Evolutionary conservation across 2,329 filamentous ascomycete species (phyloP).

Genomic region (Dothistroma pini): DNA sequence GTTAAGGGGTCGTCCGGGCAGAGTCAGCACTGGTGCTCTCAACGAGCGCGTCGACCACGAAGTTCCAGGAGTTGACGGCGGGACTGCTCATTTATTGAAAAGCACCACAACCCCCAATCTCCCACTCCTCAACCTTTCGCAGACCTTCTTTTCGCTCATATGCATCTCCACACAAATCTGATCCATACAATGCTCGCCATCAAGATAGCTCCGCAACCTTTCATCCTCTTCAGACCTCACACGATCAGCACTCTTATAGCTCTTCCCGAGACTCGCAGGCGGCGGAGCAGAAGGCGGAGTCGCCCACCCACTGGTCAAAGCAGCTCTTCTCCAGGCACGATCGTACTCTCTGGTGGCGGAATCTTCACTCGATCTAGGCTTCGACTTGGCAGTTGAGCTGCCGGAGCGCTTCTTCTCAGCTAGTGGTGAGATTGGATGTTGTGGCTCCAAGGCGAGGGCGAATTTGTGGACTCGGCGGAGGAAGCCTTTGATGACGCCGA

Average conservation of each 20-base stretch:
- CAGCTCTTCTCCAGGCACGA: constrained; percentile 35
- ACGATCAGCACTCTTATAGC: constrained; percentile 17
- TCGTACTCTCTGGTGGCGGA: constrained; percentile 26
- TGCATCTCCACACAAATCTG: constrained; percentile 76
- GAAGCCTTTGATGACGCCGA: constrained; percentile 92
- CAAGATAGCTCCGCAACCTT: constrained; percentile 62
- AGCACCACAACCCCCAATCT: constrained; percentile 31
- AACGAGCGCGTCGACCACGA: too few species aligned
- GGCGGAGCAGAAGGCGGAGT: constrained; percentile 29
- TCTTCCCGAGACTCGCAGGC: constrained; percentile 35
- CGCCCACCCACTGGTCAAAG: constrained; percentile 30
- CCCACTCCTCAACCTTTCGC: constrained; percentile 61
- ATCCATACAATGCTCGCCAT: constrained; percentile 74
- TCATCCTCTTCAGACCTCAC: constrained; percentile 38
- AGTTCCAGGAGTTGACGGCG: too few species aligned
- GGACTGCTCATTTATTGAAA: constrained; percentile 27
- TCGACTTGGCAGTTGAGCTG: constrained; percentile 8
- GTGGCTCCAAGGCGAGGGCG: constrained; percentile 54
- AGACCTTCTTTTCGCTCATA: constrained; percentile 65
- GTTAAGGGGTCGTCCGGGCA: too few species aligned
- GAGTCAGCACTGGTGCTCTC: too few species aligned
- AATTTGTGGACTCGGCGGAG: constrained; percentile 89
- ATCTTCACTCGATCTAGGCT: constrained; percentile 18
- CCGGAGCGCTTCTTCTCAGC: constrained; percentile 15
- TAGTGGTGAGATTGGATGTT: constrained; percentile 9